These are phyloP conservation scores for Lyophyllum decastes DNA, from an alignment of 768 basidiomycete genomes.

Conservation along the genomic window DNA sequence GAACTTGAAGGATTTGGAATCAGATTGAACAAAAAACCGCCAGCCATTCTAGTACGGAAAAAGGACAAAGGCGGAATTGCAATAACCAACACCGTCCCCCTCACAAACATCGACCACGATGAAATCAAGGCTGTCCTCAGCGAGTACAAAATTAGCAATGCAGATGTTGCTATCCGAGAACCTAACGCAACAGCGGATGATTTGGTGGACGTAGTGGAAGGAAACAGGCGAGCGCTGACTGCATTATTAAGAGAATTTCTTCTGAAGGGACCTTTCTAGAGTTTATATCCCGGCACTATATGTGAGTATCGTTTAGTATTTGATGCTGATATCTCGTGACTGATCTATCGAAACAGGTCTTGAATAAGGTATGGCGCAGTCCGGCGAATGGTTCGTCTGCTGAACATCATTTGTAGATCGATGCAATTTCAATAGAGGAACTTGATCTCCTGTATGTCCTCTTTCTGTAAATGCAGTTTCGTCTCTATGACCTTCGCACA, in stretches of 20 bases:
- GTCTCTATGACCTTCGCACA: slow-evolving; percentile 21
- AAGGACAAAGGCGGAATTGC: slow-evolving; percentile 93
- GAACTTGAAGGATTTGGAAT: slow-evolving; percentile 99
- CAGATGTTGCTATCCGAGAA: slow-evolving; percentile 91
- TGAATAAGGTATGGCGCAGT: slow-evolving; percentile 68
- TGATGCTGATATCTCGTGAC: not conserved
- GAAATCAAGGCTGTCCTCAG: slow-evolving; percentile 94
- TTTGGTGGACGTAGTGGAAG: slow-evolving; percentile 96
- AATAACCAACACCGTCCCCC: slow-evolving; percentile 94
- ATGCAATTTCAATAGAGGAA: slow-evolving; percentile 98
- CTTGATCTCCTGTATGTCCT: slow-evolving; percentile 78
- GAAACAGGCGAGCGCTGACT: slow-evolving; percentile 68
- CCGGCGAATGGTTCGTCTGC: slow-evolving; percentile 1
- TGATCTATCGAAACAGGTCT: slow-evolving; percentile 44
- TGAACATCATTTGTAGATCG: slow-evolving; percentile 57
- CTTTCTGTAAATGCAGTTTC: not conserved
- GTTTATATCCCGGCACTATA: slow-evolving; percentile 94
- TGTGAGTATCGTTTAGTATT: slow-evolving; percentile 43
- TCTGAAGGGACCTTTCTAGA: slow-evolving; percentile 36
- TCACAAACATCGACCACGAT: slow-evolving; percentile 93
- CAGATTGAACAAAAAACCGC: slow-evolving; percentile 92
- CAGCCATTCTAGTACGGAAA: slow-evolving; percentile 78
- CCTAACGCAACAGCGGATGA: slow-evolving; percentile 93
- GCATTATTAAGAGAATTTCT: not conserved
- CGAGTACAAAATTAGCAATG: slow-evolving; percentile 90